phyloP scores from a whole-genome alignment of 225 moss, liverwort and hornwort genomes.

The Straminergon stramineum region DNA sequence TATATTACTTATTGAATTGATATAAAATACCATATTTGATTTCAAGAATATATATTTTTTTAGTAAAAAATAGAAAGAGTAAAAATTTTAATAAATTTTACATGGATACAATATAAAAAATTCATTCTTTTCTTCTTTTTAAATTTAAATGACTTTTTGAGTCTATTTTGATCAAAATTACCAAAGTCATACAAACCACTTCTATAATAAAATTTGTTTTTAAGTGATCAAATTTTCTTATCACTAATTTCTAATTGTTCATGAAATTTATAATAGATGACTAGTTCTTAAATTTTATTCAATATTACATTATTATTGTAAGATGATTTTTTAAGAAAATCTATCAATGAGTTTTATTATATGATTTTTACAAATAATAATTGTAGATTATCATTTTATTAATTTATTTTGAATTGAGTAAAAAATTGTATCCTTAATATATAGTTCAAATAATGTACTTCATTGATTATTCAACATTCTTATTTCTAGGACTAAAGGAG shows the following conservation, averaged over 20 bases:
- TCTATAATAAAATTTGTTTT: background rate
- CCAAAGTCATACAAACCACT: background rate
- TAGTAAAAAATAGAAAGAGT: too few relatives aligned
- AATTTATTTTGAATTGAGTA: background rate
- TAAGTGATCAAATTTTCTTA: background rate
- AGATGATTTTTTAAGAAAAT: background rate
- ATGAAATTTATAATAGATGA: background rate
- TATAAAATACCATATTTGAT: too few relatives aligned
- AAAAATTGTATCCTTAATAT: fast-evolving
- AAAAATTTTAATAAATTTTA: background rate
- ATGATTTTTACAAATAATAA: background rate
- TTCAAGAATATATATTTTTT: too few relatives aligned
- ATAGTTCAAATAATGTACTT: background rate
- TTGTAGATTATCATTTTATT: background rate
- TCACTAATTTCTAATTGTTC: background rate
- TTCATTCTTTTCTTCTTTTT: background rate
- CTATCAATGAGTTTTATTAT: too few relatives aligned
- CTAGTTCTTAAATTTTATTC: too few relatives aligned
- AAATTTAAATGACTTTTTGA: background rate
- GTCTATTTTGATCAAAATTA: background rate
- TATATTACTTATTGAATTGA: too few relatives aligned
- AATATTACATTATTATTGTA: background rate
- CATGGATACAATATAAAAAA: too few relatives aligned
- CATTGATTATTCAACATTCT: background rate
- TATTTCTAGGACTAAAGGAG: background rate